phyloP scores from a whole-genome alignment of 2,329 filamentous ascomycete species.

The Hymenoscyphus albidus region DNA sequence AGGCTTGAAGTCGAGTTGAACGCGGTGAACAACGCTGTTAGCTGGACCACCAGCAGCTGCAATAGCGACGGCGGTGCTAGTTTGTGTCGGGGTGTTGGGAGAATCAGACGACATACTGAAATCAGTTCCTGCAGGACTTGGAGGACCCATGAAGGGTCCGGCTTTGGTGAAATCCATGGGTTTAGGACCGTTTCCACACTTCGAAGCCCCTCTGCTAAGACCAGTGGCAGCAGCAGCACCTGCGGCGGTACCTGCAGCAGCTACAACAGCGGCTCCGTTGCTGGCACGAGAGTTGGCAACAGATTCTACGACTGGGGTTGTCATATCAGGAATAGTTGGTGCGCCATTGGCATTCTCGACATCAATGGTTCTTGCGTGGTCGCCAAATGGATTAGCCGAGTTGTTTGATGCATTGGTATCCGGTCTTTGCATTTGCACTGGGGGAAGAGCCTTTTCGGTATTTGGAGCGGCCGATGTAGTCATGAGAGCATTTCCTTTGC shows the following conservation, averaged over 20 bases:
- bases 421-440: conserved; percentile 37
- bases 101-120: conserved; percentile 55
- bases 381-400: conserved; percentile 68
- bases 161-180: conserved; percentile 50
- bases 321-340: conserved; percentile 38
- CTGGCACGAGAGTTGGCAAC: conserved; percentile 26
- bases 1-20: conserved; percentile 90
- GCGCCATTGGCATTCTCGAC: conserved; percentile 41
- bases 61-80: conserved; percentile 55
- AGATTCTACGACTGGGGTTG: conserved; percentile 12
- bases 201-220: conserved; percentile 53
- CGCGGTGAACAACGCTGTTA: conserved; percentile 72
- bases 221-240: conserved; percentile 29
- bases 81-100: conserved; percentile 43
- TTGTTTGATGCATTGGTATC: conserved; percentile 45
- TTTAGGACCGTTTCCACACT: conserved; percentile 49
- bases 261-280: conserved; percentile 38
- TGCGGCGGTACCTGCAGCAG: conserved; percentile 23
- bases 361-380: conserved; percentile 50
- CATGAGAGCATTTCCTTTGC: conserved; percentile 45
- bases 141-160: conserved; percentile 39
- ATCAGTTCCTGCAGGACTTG: conserved; percentile 61
- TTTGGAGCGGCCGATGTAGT: conserved; percentile 29
- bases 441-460: conserved; percentile 35
- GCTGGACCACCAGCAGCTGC: conserved; percentile 58